Conservation (phyloP, 2,329 filamentous ascomycete genomes). For the Ascochyta fabae region DNA sequence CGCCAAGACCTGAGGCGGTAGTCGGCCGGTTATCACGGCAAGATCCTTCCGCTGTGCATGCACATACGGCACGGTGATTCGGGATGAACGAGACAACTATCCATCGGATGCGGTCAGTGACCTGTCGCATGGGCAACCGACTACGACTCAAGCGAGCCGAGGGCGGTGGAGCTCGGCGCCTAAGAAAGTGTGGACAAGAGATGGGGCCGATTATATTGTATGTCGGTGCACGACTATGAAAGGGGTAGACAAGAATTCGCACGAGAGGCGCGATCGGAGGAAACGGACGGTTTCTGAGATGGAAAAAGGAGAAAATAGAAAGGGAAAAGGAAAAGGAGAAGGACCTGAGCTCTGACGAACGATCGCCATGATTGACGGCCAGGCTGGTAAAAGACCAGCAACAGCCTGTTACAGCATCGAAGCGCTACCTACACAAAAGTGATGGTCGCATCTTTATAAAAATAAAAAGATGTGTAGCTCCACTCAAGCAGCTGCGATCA, state of each 20-base stretch:
- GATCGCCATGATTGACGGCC: not conserved
- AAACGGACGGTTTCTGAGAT: not conserved
- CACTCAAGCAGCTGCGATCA: not conserved
- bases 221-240: not conserved
- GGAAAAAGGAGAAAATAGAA: not conserved
- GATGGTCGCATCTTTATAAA: not conserved
- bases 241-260: not conserved
- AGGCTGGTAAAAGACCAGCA: not conserved
- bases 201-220: not conserved
- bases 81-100: not conserved
- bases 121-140: not conserved
- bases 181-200: conserved; percentile 8
- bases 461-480: not conserved
- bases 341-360: not conserved
- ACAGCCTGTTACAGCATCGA: too few species aligned
- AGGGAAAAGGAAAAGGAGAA: not conserved
- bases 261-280: not conserved
- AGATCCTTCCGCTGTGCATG: not conserved
- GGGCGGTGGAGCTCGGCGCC: conserved; percentile 6
- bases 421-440: too few species aligned
- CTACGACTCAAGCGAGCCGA: not conserved
- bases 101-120: not conserved
- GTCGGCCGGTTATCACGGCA: conserved; percentile 17
- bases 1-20: conserved; percentile 13
- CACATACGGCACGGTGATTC: conserved; percentile 9